Evolutionary conservation across 2,329 filamentous ascomycete genomes (phyloP).

Genomic region (Aschersonia sp.): DNA sequence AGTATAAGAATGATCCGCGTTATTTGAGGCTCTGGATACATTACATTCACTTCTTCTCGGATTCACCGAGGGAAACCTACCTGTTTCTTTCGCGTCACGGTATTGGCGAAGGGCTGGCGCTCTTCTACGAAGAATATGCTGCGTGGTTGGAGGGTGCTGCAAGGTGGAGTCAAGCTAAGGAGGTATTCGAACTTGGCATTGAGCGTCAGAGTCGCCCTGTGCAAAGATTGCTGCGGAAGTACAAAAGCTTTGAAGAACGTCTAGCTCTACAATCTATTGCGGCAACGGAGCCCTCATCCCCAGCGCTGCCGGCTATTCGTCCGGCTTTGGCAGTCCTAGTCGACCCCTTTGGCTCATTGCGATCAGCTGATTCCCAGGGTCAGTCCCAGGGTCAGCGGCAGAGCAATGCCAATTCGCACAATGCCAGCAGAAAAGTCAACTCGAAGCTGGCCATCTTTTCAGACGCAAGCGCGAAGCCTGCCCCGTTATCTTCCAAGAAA

Average conservation of each 20-base stretch:
- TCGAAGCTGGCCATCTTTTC: constrained; percentile 87
- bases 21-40: constrained; percentile 90
- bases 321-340: constrained; percentile 74
- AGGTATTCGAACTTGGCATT: constrained; percentile 82
- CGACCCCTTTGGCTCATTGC: constrained; percentile 60
- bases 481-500: constrained; percentile 36
- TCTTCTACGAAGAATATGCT: constrained; percentile 96
- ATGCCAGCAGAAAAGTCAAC: constrained; percentile 50
- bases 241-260: constrained; percentile 77
- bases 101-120: constrained; percentile 72
- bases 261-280: constrained; percentile 50
- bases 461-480: constrained; percentile 50
- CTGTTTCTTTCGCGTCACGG: constrained; percentile 78
- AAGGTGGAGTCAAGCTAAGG: constrained; percentile 81
- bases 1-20: constrained; percentile 90
- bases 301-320: constrained; percentile 69
- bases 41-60: constrained; percentile 86
- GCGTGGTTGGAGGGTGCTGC: constrained; percentile 77
- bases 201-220: constrained; percentile 75
- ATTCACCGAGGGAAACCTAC: constrained; percentile 84
- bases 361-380: constrained; percentile 50
- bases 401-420: constrained; percentile 29
- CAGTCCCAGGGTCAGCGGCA: constrained; percentile 50
- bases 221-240: constrained; percentile 74
- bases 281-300: constrained; percentile 59